phyloP scores from a whole-genome alignment of 495 filamentous ascomycete genomes.

The Aspergillus steynii region DNA sequence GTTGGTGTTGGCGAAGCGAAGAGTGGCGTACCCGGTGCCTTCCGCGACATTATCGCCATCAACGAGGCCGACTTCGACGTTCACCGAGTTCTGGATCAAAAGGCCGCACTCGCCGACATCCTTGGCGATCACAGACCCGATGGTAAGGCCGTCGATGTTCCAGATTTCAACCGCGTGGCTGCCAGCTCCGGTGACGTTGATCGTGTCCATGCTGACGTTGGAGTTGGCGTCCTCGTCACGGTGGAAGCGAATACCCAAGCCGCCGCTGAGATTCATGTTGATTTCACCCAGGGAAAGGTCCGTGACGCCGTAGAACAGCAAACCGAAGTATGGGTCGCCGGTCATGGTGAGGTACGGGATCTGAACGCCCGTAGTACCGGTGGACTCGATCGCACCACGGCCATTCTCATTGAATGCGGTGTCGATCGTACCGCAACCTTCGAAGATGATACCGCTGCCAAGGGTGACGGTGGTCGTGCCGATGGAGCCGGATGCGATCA shows the following conservation, averaged over 20 bases:
- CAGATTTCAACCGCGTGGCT: slow-evolving; percentile 20
- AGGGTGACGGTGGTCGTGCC: slow-evolving; percentile 10
- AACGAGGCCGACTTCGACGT: slow-evolving; percentile 14
- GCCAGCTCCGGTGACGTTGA: slow-evolving; percentile 14
- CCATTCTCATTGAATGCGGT: slow-evolving; percentile 5
- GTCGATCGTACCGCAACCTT: slow-evolving; percentile 19
- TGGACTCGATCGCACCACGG: slow-evolving; percentile 15
- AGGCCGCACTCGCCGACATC: slow-evolving; percentile 19
- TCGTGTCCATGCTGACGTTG: slow-evolving; percentile 16
- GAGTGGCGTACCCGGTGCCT: slow-evolving; percentile 15
- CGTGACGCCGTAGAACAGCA: slow-evolving; percentile 15
- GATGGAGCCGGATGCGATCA: slow-evolving; percentile 15
- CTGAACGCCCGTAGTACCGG: slow-evolving; percentile 2
- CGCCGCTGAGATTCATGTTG: slow-evolving; percentile 15
- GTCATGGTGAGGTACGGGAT: slow-evolving; percentile 18
- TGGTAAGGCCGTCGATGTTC: slow-evolving; percentile 21
- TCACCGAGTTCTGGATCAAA: slow-evolving; percentile 13
- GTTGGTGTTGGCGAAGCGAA: slow-evolving; percentile 16
- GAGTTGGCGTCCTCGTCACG: slow-evolving; percentile 16
- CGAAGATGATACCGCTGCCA: slow-evolving; percentile 14
- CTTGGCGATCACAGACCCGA: slow-evolving; percentile 10
- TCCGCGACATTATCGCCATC: slow-evolving; percentile 17
- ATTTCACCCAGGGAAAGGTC: slow-evolving; percentile 15
- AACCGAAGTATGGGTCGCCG: slow-evolving; percentile 15
- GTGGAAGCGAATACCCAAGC: slow-evolving; percentile 19